phyloP scores from a whole-genome alignment of 768 basidiomycete genomes.

The Mycena alexandri region DNA sequence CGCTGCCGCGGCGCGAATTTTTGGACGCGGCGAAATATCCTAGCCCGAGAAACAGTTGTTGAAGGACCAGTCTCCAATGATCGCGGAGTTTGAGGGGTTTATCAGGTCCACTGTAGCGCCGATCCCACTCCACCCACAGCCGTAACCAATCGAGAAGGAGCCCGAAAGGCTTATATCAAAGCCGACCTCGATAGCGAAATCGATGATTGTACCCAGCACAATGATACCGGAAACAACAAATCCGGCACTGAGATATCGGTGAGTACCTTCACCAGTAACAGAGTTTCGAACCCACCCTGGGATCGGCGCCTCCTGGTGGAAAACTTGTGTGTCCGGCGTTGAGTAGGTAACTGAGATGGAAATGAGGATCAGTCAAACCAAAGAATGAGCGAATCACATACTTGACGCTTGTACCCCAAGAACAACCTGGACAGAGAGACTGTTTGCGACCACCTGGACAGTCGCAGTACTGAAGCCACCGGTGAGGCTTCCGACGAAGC shows the following conservation, averaged over 20 bases:
- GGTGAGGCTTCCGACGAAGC: not conserved
- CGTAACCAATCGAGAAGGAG: no score
- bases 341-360: constrained; percentile 4
- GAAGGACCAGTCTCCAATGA: no score
- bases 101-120: no score
- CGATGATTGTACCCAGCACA: not conserved
- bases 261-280: constrained; percentile 1
- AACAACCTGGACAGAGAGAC: not conserved
- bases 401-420: constrained; percentile 1
- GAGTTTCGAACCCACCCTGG: constrained; percentile 5
- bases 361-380: constrained; percentile 3
- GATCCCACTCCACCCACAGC: no score
- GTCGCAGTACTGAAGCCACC: constrained; percentile 6
- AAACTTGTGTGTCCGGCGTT: not conserved
- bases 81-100: no score
- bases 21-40: no score
- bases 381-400: constrained; percentile 1
- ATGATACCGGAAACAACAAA: not conserved
- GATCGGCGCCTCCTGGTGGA: not conserved
- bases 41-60: no score
- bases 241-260: not conserved
- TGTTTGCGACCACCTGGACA: not conserved
- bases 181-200: not conserved
- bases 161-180: no score
- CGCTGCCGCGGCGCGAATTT: no score